phyloP scores from a whole-genome alignment of 2,329 filamentous ascomycete species.

The Cytospora schulzeri region DNA sequence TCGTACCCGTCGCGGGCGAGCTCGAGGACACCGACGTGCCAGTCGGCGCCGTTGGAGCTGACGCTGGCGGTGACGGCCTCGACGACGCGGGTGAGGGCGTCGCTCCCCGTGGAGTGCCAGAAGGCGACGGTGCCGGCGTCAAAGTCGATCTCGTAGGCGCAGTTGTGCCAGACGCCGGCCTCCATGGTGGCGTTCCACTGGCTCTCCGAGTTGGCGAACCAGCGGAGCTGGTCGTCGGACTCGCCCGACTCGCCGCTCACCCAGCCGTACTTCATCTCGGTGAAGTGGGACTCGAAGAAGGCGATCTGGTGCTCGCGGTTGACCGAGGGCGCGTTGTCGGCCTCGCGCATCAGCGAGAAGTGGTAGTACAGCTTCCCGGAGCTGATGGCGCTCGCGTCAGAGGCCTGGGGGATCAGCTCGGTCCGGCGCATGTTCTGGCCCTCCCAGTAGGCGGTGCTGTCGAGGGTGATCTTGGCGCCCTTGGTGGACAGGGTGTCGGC shows the following conservation, averaged over 20 bases:
- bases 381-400: conserved; percentile 61
- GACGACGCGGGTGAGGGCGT: conserved; percentile 56
- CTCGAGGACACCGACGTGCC: conserved; percentile 69
- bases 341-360: conserved; percentile 61
- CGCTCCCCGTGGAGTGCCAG: conserved; percentile 65
- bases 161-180: conserved; percentile 68
- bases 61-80: conserved; percentile 58
- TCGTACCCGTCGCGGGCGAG: conserved; percentile 56
- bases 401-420: conserved; percentile 64
- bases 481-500: conserved; percentile 59
- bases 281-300: conserved; percentile 68
- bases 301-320: conserved; percentile 64
- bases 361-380: conserved; percentile 67
- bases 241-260: conserved; percentile 44
- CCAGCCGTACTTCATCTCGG: conserved; percentile 68
- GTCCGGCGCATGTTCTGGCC: conserved; percentile 69
- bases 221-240: conserved; percentile 55
- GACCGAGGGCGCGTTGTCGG: conserved; percentile 58
- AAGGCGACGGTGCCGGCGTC: conserved; percentile 59
- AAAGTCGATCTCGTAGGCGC: conserved; percentile 72
- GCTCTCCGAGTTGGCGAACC: conserved; percentile 58
- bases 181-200: conserved; percentile 62
- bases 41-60: conserved; percentile 66
- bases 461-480: conserved; percentile 66
- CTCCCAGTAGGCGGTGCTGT: conserved; percentile 65